Base-by-base conservation (phyloP, 2,329 filamentous ascomycete species). In the Biscogniauxia marginata region DNA sequence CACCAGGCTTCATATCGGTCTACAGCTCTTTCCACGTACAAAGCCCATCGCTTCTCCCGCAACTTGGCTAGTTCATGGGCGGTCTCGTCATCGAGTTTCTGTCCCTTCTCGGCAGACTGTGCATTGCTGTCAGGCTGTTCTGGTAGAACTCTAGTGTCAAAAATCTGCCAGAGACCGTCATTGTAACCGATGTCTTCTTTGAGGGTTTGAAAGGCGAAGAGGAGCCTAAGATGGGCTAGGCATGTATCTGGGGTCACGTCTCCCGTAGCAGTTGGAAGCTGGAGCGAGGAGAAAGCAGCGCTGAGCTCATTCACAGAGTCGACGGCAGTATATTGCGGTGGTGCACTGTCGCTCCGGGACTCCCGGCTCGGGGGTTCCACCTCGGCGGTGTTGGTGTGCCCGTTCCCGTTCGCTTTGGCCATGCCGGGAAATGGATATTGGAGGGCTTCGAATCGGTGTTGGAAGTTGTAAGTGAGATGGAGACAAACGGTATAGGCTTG, bases 201-300 rank as follows among this genome's bases (percentile, higher is more conserved):
- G 53, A 93, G 73, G 30, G 79, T 79, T 61, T 89, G 82, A 55
- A 93, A 80, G 8, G 85, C 83, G 52, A 85, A 82, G 1, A 93
- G 77, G 0, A 93, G 76, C 69, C 90, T 91, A 23, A 93, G 78
- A 69, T 95, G 90, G 0, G 84, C 87, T 20, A 90, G 80, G 61
- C 87, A 90, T 45, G 84, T 79, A 57, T 86, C 79, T 4, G 70
- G 70, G 1, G 76, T 74, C 1, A 83, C 79, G 4, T 70, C 61
- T 2, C 57, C 53, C 9, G 67, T 56, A 16, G 62, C 51, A 0
- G 65, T 52, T 7, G 69, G 62, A 16, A 82, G 61, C 0, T 65
- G 61, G 11, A 79, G 71, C 45, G 73, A 68, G 19, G 71, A 63
- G 60, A 78, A 77, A 22, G 75, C 71, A 1, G 65, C 59, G 44